Evolutionary conservation across 129 eudicot genomes (phyloP), one percentile per base, ranked within the genome.

Genomic region (Flaveria trinervia): DNA sequence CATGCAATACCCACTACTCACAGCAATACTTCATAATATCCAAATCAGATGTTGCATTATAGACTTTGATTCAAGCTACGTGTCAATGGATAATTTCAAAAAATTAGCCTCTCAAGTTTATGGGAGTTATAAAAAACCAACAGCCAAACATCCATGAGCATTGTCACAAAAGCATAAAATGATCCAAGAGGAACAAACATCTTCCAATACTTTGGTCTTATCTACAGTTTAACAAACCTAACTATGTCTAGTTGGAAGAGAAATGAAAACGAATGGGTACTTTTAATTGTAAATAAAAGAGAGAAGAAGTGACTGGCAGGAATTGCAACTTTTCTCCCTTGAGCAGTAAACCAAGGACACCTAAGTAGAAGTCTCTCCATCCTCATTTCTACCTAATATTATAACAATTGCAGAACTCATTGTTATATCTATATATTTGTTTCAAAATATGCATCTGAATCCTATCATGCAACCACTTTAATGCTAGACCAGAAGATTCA

Each of bases 401-500:
- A 25, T 49, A 48, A 22, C 13, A 68, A 49, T 28, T n/a, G 65
- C 65, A 71, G 75, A 51, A 28, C 74, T 48, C 43, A 10, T 51
- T 54, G 25, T 54, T 7, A 26, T 50, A n/a, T 30, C 16, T 55
- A 18, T 39, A 73, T 11, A 7, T 17, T 62, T 18, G 36, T 73
- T 73, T 73, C 66, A 55, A 1, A 50, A 72, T 13, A 55, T 20
- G 52, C 67, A 73, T 56, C 65, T 7, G 18, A 33, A 20, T 39
- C 65, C 39, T 71, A 6, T 57, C 9, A 8, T 30, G 50, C 18
- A 72, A 36, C 33, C 66, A 55, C 77, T 54, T 54, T 54, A 41
- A 54, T 55, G 67, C 39, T 72, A 33, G 64, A 28, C 64, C 14
- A 60, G 59, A 74, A 74, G 50, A 61, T 60, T 73, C 44, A 20